Evolutionary conservation across 345 rosid genomes (phyloP), one percentile per base, ranked within the genome.

Genomic region (Linum tenue): DNA sequence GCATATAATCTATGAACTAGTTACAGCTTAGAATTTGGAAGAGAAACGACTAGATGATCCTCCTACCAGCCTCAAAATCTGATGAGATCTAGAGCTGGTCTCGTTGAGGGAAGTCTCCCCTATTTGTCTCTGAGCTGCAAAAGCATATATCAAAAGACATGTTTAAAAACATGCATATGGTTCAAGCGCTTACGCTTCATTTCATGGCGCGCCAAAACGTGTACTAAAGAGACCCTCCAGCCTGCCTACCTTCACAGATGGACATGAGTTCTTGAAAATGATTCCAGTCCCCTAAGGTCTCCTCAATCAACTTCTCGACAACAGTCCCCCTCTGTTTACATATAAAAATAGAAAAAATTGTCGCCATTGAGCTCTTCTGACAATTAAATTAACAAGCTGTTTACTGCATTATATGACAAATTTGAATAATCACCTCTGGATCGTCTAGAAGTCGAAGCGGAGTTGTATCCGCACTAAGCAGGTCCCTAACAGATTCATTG

Each of bases 41-140:
- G 64, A 53, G 64, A 42, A 75, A 73, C 66, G 67, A 65, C 57
- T 57, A 67, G 5, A n/a, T 17, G 64, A 58, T 14, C 55, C 17
- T 14, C 55, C 17, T 86, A 94, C 99, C 95, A 94, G 64, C 80
- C 86, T 88, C 78, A 94, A 69, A 69, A 88, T 94, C 87, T 94
- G 95, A 82, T 94, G 99, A 61, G 99, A 94, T 77, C 97, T 86
- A 67, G 97, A 94, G 79, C 99, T 94, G 72, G 85, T 76, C 73
- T 90, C 92, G 55, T 94, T 94, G 70, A 94, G 77, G 78, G 89
- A 81, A 71, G 99, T 94, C 80, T 86, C 99, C 64, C 96, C 96
- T 57, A 90, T 84, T 65, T 94, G 96, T 65, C 99, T 83, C 80
- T 94, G 97, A 73, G 96, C 97, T 94, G 86, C 81, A 68, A 69